Evolutionary conservation across 2,329 filamentous ascomycete species (phyloP).

Genomic region (Clarireedia hainanense): DNA sequence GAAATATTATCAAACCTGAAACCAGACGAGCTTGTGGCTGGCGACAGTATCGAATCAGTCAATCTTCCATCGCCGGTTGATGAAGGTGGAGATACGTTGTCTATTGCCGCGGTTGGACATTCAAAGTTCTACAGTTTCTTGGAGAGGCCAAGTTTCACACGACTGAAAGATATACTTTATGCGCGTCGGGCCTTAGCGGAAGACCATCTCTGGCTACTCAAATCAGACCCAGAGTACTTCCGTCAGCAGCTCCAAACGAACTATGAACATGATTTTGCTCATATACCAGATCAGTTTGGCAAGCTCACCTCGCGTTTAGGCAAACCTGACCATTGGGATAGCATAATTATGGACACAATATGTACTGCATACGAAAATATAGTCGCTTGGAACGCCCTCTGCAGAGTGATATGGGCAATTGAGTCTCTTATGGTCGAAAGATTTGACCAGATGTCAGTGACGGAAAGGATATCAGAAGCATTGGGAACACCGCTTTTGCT

Average conservation of each 20-base stretch:
- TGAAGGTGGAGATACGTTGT: neutral
- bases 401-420: too few species aligned
- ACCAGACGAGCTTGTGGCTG: neutral
- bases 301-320: too few species aligned
- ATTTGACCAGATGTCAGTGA: too few species aligned
- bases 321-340: too few species aligned
- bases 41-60: neutral
- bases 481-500: too few species aligned
- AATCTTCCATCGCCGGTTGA: neutral
- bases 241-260: neutral
- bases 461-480: too few species aligned
- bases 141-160: neutral
- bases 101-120: neutral
- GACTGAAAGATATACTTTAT: neutral
- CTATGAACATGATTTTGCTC: neutral
- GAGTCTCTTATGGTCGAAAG: too few species aligned
- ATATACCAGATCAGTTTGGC: neutral
- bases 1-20: neutral
- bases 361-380: too few species aligned
- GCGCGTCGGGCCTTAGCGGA: neutral
- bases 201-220: neutral
- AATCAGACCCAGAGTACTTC: neutral
- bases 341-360: too few species aligned
- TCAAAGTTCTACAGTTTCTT: neutral
- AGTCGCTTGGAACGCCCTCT: too few species aligned